Conservation (phyloP, 2,329 filamentous ascomycete species). For the Hymenoscyphus occultus region DNA sequence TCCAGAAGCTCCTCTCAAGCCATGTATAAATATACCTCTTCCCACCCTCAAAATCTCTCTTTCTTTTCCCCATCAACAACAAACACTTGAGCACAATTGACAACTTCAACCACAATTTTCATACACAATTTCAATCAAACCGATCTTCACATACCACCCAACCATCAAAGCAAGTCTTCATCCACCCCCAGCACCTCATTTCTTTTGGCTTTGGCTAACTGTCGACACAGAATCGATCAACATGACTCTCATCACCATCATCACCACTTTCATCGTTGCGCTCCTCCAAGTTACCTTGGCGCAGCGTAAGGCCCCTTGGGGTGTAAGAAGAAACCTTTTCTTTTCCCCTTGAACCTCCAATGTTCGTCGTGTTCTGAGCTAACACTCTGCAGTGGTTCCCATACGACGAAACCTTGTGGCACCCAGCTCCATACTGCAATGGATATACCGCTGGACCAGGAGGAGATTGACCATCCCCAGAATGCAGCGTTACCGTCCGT, state of each 20-base stretch:
- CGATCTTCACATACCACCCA: neutral
- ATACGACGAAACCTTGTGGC: neutral
- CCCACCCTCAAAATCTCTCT: neutral
- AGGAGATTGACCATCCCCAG: neutral
- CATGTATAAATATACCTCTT: neutral
- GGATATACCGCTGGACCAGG: neutral
- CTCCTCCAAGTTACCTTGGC: neutral
- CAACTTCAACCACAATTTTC: neutral
- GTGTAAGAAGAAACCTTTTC: neutral
- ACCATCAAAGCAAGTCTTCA: neutral
- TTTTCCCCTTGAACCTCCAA: neutral
- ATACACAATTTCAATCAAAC: neutral
- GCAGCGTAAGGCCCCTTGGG: neutral
- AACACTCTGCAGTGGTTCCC: neutral
- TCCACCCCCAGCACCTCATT: neutral
- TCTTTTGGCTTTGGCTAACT: neutral
- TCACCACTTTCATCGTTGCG: neutral
- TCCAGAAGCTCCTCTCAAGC: neutral
- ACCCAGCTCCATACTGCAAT: neutral
- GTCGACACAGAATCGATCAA: conserved; percentile 1
- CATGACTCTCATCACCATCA: neutral
- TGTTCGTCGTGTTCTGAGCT: neutral
- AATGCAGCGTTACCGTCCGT: neutral
- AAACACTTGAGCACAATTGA: neutral
- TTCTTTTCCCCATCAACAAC: neutral